These are phyloP conservation scores for Bruguiera hainesii DNA, from an alignment of 441 rosid genomes.

Conservation along the genomic window DNA sequence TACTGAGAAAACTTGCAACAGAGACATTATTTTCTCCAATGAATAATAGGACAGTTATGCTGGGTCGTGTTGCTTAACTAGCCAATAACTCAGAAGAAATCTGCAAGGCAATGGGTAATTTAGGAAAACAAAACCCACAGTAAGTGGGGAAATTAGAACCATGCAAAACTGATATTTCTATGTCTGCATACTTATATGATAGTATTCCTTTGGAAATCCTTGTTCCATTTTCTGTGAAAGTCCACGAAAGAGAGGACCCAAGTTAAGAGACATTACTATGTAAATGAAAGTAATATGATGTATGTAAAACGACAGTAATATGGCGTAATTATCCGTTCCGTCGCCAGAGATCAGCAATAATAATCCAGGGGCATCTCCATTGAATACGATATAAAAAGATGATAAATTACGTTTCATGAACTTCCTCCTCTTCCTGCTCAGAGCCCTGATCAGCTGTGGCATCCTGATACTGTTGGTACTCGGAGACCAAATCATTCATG, in stretches of 20 bases:
- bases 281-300: constrained; percentile 3
- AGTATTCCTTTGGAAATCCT: not conserved
- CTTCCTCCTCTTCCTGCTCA: constrained; percentile 45
- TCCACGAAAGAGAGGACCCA: not conserved
- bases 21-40: too few species aligned
- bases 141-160: not conserved
- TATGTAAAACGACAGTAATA: not conserved
- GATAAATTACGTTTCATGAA: constrained; percentile 19
- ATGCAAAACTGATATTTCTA: not conserved
- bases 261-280: constrained; percentile 4
- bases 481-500: constrained; percentile 60
- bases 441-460: constrained; percentile 60
- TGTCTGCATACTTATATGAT: not conserved
- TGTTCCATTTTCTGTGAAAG: not conserved
- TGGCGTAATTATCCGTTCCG: constrained; percentile 11
- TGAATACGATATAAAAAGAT: not conserved
- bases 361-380: not conserved
- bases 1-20: too few species aligned
- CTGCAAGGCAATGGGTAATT: too few species aligned
- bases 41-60: too few species aligned
- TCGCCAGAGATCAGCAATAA: constrained; percentile 25
- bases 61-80: too few species aligned
- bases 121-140: not conserved
- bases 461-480: constrained; percentile 64
- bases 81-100: too few species aligned